A percentile compares a stretch with the other conserved stretches of the same genome.
Conservation (phyloP, 1,284 basidiomycete genomes). For the Leccinum griseonigrum region DNA sequence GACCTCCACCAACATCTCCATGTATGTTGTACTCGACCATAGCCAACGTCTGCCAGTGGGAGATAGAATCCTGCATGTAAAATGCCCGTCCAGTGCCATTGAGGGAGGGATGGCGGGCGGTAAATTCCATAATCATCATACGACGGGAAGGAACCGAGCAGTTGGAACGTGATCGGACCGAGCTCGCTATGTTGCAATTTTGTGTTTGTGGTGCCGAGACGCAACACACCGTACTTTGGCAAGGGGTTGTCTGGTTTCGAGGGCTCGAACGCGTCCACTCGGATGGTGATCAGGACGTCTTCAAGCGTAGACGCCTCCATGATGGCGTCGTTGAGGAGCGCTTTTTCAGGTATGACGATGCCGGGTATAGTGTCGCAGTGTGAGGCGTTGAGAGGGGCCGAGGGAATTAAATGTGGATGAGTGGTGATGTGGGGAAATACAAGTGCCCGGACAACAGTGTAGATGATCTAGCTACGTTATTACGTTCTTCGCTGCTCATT, state of each 20-base stretch:
- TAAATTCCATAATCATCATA: neutral
- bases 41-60: neutral
- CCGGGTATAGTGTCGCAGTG: conserved; percentile 6
- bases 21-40: conserved; percentile 18
- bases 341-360: neutral
- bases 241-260: neutral
- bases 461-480: neutral
- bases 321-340: conserved; percentile 15
- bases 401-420: neutral
- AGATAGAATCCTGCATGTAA: neutral
- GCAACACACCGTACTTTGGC: conserved; percentile 9
- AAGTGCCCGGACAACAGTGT: conserved; percentile 12
- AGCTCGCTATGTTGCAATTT: neutral
- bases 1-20: neutral
- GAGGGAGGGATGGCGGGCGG: conserved; percentile 14
- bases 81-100: conserved; percentile 15
- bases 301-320: conserved; percentile 8
- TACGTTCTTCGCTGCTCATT: too few relatives aligned
- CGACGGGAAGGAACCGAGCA: neutral
- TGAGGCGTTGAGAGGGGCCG: conserved; percentile 8
- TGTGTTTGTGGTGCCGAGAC: neutral
- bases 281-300: conserved; percentile 14
- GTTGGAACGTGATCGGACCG: conserved; percentile 1
- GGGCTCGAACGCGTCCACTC: conserved; percentile 1
- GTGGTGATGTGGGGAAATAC: conserved; percentile 1